Evolutionary conservation across 495 filamentous ascomycete species (phyloP).

Genomic region (Elasticomyces elasticus): DNA sequence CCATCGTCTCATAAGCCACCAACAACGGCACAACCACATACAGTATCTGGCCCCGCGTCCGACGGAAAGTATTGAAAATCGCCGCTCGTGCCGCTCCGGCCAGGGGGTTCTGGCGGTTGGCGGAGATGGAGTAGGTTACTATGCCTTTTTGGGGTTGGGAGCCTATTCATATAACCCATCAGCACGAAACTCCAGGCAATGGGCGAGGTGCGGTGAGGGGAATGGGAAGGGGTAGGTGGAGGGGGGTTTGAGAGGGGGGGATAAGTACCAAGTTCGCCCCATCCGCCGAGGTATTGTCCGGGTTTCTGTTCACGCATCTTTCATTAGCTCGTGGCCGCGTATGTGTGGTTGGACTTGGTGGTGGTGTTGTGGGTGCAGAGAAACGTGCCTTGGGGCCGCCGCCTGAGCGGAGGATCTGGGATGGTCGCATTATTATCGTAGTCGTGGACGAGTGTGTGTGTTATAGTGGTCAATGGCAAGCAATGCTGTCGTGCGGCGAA

Average conservation of each 20-base stretch:
- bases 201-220: neutral
- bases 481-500: no score
- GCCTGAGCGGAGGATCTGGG: slow-evolving; percentile 17
- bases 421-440: slow-evolving; percentile 30
- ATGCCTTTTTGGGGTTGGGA: slow-evolving; percentile 45
- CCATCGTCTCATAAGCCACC: slow-evolving; percentile 63
- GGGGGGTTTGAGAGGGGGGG: neutral
- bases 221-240: neutral
- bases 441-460: no score
- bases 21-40: slow-evolving; percentile 74
- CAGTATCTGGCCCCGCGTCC: slow-evolving; percentile 57
- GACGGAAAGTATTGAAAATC: slow-evolving; percentile 56
- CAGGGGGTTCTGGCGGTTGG: slow-evolving; percentile 48
- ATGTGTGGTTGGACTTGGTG: slow-evolving; percentile 21
- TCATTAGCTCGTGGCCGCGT: neutral
- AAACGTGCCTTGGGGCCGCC: slow-evolving; percentile 29
- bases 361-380: no score
- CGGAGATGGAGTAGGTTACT: slow-evolving; percentile 39
- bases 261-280: slow-evolving; percentile 63
- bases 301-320: neutral
- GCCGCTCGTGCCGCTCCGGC: slow-evolving; percentile 42
- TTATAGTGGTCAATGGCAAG: no score
- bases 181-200: no score
- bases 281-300: slow-evolving; percentile 56
- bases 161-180: no score